A percentile compares a stretch with the other conserved stretches of the same genome.
phyloP scores from a whole-genome alignment of 2,329 filamentous ascomycete species.

The Nothophoma quercina region DNA sequence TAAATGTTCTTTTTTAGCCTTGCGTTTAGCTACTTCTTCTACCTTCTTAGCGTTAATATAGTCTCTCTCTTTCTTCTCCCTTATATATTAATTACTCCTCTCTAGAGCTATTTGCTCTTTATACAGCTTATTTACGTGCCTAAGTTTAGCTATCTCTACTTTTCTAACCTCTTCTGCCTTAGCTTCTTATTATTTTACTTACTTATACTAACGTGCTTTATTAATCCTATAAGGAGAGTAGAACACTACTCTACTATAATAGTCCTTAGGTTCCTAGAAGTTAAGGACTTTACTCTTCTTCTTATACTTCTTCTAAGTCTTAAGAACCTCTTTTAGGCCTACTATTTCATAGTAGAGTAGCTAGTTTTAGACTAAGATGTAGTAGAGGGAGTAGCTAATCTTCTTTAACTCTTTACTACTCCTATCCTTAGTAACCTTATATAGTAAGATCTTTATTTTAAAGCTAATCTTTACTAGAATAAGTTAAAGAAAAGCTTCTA shows the following conservation, averaged over 20 bases:
- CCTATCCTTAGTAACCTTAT: neutral
- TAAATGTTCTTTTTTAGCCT: slow-evolving; percentile 9
- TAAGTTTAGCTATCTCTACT: too few relatives aligned
- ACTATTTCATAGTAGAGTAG: neutral
- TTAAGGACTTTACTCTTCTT: neutral
- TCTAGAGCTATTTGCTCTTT: neutral
- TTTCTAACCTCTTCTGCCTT: too few relatives aligned
- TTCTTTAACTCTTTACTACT: neutral
- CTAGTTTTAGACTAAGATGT: neutral
- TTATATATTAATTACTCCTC: neutral
- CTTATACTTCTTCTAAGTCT: neutral
- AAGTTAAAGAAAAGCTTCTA: neutral
- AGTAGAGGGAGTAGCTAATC: too few relatives aligned
- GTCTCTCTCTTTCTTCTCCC: slow-evolving; percentile 2
- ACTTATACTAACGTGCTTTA: too few relatives aligned
- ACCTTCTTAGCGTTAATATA: slow-evolving; percentile 1
- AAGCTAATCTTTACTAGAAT: neutral
- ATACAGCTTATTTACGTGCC: neutral
- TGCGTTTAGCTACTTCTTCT: slow-evolving; percentile 4
- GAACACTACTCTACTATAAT: too few relatives aligned
- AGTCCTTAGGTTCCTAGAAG: too few relatives aligned
- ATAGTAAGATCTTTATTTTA: neutral
- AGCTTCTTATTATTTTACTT: too few relatives aligned
- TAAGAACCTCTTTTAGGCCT: neutral
- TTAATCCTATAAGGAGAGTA: too few relatives aligned